Base-by-base conservation (phyloP, 2,329 filamentous ascomycete species). In the Trichophyton mentagrophytes region DNA sequence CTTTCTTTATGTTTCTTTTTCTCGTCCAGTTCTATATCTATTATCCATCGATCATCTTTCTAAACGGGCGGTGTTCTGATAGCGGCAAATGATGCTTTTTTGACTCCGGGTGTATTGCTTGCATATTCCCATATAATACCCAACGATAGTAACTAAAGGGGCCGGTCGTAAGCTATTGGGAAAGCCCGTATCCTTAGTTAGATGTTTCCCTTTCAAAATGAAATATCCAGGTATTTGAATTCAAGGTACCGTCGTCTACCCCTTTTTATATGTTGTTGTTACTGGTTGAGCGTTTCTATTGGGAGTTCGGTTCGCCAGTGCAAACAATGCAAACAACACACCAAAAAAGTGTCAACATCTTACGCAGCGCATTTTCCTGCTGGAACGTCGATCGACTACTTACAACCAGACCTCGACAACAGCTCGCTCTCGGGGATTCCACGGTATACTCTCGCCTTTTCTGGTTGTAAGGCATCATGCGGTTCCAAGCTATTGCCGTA, bases 401-500 rank as follows among this genome's bases (percentile, higher is more conserved):
- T 36, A 55, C 8, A 55, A 36, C 27, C 30, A 33, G 51, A 11
- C 27, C 13, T 55, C 51, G 51, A 55, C 27, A 36, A 33, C 25
- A n/a, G 51, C n/a, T 55, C 27, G 13, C 27, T 20, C 13, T 55
- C 27, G 8, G 2, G 51, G 49, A 33, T 27, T 55, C 15, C 15
- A 33, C 51, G 8, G 51, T 36, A 55, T 20, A 33, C n/a, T 27
- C 46, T 51, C 22, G 20, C 15, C n/a, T 25, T 55, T 55, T 1
- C 40, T n/a, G 30, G 27, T 36, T 55, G 15, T 27, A 44, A 56
- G 53, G 36, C 65, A 71, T 61, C 60, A 91, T 91, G 88, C 87
- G 83, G 77, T 73, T 86, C 66, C 77, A 80, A 64, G 74, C 81
- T 65, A 69, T 88, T 63, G 76, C 84, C 60, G 79, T 82, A 67